phyloP scores from a whole-genome alignment of 2,329 filamentous ascomycete genomes.

The Colletotrichum karsti region DNA sequence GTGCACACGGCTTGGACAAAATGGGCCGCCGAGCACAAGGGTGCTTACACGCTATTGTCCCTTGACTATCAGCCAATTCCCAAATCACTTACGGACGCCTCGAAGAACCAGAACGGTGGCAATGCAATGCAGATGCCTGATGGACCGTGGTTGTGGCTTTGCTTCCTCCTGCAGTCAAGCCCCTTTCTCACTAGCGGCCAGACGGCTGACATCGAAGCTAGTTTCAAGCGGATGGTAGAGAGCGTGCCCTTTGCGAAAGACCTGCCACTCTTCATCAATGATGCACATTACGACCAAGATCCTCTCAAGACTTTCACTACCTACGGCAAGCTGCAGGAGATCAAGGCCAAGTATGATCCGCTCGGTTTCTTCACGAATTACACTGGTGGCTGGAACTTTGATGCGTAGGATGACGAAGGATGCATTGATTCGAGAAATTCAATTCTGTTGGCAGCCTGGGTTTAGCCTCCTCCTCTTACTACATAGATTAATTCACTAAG shows the following conservation, averaged over 20 bases:
- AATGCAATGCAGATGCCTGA: neutral
- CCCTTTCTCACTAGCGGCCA: neutral
- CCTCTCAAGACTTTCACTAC: neutral
- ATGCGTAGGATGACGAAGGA: neutral
- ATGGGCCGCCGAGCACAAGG: neutral
- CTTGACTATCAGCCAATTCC: neutral
- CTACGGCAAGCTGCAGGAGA: slow-evolving; percentile 27
- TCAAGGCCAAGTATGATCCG: slow-evolving; percentile 41
- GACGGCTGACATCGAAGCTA: neutral
- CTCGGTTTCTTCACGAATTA: slow-evolving; percentile 34
- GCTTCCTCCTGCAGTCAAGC: neutral
- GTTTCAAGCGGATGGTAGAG: neutral
- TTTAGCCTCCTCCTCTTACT: too few species aligned
- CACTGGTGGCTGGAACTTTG: neutral
- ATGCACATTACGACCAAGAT: neutral
- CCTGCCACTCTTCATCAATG: neutral
- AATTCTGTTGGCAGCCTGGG: too few species aligned
- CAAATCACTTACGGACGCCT: neutral
- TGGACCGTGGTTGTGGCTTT: neutral
- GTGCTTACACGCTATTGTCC: neutral
- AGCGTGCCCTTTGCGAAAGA: neutral
- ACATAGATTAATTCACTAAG: too few species aligned
- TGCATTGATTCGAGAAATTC: too few species aligned
- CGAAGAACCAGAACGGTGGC: neutral
- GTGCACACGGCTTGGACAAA: neutral